These are phyloP conservation scores for Linum lewisii DNA, from an alignment of 345 rosid species.

Conservation along the genomic window DNA sequence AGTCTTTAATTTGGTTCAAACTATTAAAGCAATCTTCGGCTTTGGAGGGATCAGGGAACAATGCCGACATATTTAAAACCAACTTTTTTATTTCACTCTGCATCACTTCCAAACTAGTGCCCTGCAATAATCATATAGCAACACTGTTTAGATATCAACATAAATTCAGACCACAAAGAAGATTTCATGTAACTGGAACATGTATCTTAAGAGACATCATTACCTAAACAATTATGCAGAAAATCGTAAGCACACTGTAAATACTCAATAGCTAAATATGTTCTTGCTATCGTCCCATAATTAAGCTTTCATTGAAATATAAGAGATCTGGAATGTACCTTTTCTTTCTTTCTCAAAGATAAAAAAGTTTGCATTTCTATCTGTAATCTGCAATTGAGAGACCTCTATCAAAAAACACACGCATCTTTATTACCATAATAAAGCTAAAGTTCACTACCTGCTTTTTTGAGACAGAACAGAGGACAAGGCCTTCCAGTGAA, in stretches of 20 bases:
- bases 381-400: conserved; percentile 57
- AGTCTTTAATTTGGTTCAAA: conserved; percentile 55
- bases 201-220: neutral
- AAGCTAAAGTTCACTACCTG: conserved; percentile 36
- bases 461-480: conserved; percentile 60
- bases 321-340: conserved; percentile 23
- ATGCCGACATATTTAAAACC: conserved; percentile 62
- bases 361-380: conserved; percentile 59
- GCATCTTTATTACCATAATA: conserved; percentile 8
- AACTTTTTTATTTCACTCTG: conserved; percentile 32
- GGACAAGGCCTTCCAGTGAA: conserved; percentile 56
- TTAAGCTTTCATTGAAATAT: neutral
- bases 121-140: conserved; percentile 31
- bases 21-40: conserved; percentile 64
- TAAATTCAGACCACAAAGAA: neutral
- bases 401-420: conserved; percentile 12
- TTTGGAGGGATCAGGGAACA: conserved; percentile 61
- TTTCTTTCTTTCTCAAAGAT: conserved; percentile 43
- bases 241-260: neutral
- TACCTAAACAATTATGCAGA: neutral
- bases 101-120: conserved; percentile 36
- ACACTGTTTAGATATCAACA: neutral
- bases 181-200: neutral
- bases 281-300: neutral
- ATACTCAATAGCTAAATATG: neutral